These are phyloP conservation scores for Salix brachista DNA, from an alignment of 345 rosid species.

Conservation along the genomic window DNA sequence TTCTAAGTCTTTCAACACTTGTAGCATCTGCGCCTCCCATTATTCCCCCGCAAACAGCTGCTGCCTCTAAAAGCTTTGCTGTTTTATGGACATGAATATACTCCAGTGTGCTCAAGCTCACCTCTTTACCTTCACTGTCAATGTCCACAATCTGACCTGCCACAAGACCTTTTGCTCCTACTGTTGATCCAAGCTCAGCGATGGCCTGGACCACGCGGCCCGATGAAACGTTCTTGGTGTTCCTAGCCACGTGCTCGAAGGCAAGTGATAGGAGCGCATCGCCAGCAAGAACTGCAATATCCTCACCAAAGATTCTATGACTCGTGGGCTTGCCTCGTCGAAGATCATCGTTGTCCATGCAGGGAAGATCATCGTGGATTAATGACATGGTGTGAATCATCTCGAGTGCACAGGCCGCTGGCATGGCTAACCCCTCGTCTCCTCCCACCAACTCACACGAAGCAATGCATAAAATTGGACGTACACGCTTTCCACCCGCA, in stretches of 20 bases:
- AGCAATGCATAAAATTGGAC: conserved; percentile 60
- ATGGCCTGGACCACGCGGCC: conserved; percentile 38
- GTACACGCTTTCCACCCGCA: conserved; percentile 59
- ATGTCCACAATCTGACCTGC: conserved; percentile 59
- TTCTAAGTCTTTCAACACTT: conserved; percentile 28
- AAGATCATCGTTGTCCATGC: conserved; percentile 67
- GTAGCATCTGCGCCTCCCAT: conserved; percentile 29
- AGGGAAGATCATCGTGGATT: conserved; percentile 70
- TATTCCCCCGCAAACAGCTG: conserved; percentile 36
- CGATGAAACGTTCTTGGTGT: conserved; percentile 23
- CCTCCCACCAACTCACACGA: conserved; percentile 66
- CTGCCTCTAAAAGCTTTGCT: conserved; percentile 37
- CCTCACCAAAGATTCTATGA: conserved; percentile 54
- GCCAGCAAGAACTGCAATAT: conserved; percentile 50
- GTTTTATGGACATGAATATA: conserved; percentile 41
- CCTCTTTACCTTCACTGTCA: conserved; percentile 40
- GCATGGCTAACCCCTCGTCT: conserved; percentile 37
- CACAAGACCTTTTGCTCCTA: conserved; percentile 47
- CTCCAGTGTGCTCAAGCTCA: conserved; percentile 28
- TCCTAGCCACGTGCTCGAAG: conserved; percentile 47
- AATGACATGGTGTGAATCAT: conserved; percentile 72
- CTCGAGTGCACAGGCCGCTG: conserved; percentile 62
- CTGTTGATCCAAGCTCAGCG: conserved; percentile 40
- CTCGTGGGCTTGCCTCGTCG: conserved; percentile 57
- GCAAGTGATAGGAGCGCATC: conserved; percentile 59